These are phyloP conservation scores for Pyrus hybrid DNA, from an alignment of 331 rosid genomes.

Conservation along the genomic window DNA sequence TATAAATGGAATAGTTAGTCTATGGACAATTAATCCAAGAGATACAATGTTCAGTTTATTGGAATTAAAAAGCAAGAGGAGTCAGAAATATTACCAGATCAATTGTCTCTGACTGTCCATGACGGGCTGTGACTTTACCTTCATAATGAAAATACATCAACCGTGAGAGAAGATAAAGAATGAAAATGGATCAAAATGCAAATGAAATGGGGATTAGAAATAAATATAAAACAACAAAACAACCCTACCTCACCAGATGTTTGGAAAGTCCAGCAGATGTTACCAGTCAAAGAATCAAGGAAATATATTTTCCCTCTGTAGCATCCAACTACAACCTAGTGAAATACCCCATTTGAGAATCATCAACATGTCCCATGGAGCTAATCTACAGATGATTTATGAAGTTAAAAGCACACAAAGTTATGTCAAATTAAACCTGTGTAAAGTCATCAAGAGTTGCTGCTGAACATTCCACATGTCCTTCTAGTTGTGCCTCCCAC, in stretches of 20 bases:
- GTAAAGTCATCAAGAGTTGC: constrained; percentile 70
- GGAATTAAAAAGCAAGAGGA: not conserved
- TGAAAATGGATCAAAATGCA: not conserved
- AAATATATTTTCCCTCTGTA: constrained; percentile 83
- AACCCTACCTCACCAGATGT: constrained; percentile 75
- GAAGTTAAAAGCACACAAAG: not conserved
- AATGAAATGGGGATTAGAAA: not conserved
- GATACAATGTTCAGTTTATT: not conserved
- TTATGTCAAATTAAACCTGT: constrained; percentile 46
- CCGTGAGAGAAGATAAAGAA: not conserved
- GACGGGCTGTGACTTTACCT: constrained; percentile 89
- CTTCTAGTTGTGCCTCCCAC: constrained; percentile 82
- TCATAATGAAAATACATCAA: constrained; percentile 12
- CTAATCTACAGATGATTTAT: not conserved
- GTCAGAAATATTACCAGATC: constrained; percentile 53
- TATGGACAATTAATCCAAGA: not conserved
- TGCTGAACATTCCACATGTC: constrained; percentile 81
- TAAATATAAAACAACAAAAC: constrained; percentile 15
- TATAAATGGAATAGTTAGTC: not conserved
- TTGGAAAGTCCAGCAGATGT: constrained; percentile 71
- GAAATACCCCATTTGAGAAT: not conserved
- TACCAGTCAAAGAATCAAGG: constrained; percentile 62
- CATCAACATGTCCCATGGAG: not conserved
- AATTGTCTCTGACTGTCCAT: constrained; percentile 53
- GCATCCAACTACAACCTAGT: constrained; percentile 91